Percentiles rank a stretch among this genome's conserved stretches.
These are phyloP conservation scores for Colletotrichum zoysiae DNA, from an alignment of 2,329 filamentous ascomycete species.

Conservation along the genomic window DNA sequence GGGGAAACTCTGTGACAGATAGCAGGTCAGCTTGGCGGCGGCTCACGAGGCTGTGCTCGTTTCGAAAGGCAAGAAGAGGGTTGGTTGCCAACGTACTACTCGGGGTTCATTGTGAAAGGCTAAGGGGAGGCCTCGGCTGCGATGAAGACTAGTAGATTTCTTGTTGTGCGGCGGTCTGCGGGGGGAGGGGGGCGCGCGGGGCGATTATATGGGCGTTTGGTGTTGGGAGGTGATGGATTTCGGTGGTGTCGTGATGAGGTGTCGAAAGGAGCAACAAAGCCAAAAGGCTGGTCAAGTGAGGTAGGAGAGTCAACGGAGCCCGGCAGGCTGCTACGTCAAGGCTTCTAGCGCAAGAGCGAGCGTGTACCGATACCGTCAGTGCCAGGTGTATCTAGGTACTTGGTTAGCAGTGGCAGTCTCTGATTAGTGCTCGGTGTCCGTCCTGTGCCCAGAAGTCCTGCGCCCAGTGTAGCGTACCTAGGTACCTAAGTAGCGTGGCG, in stretches of 20 bases:
- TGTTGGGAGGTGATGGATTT: constrained; percentile 36
- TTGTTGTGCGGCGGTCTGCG: constrained; percentile 9
- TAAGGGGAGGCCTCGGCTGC: neutral
- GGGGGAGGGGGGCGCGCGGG: constrained; percentile 12
- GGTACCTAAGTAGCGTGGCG: neutral
- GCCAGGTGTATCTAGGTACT: neutral
- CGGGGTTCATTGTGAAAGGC: constrained; percentile 83
- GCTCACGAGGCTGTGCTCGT: constrained; percentile 20
- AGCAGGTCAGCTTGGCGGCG: constrained; percentile 43
- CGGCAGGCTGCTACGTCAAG: constrained; percentile 42
- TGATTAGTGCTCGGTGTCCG: constrained; percentile 23
- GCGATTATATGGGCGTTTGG: constrained; percentile 33
- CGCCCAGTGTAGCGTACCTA: neutral
- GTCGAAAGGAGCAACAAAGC: constrained; percentile 39
- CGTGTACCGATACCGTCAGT: constrained; percentile 2
- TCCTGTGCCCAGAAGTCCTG: constrained; percentile 33
- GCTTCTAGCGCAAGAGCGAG: constrained; percentile 30
- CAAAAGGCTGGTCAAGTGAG: constrained; percentile 37
- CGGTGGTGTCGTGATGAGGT: constrained; percentile 41
- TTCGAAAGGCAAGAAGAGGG: constrained; percentile 38
- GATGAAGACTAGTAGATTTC: constrained; percentile 33
- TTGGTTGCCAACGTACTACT: constrained; percentile 76
- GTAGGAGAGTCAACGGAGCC: constrained; percentile 37
- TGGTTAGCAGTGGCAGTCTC: constrained; percentile 16
- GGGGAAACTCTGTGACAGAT: constrained; percentile 27